Base-by-base conservation (phyloP, 2,329 filamentous ascomycete genomes). In the Grosmannia serpens region DNA sequence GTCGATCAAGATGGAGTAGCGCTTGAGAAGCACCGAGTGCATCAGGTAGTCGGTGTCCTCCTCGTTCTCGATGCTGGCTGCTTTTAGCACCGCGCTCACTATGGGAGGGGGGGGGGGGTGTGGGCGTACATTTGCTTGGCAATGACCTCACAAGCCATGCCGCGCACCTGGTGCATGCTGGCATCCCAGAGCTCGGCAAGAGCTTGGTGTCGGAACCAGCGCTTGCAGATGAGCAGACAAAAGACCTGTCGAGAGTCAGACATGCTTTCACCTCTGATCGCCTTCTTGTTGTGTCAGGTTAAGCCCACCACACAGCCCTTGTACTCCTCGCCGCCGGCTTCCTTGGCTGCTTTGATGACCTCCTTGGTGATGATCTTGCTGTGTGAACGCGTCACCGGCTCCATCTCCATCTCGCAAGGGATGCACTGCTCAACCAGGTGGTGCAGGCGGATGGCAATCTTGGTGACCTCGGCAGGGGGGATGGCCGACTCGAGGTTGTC, bases 371-470 rank as follows among this genome's bases (percentile, higher is more conserved):
- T 90, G 70, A 99, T 78, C 52, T 84, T 82, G 71, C 89, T 95
- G 72, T 97, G 91, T 3, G 92, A 84, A 55, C 79, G 80, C 4
- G 88, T 94, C 68, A 99, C 78, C 58, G 82, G 76, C 6, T 78
- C 78, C 68, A 89, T 84, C 59, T 94, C 86, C 46, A 99, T 79
- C 71, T 99, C 94, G 75, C 89, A 96, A 1, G 92, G 89, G 29
- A 99, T 83, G 58, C 91, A 86, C 69, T 91, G 83, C 72, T 96
- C 91, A 66, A 99, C 85, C 65, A 96, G 84, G 69, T 95, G 90
- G 66, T 92, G 95, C 63, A 99, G 78, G 59, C 91, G 89, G 20
- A 99, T 81, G 29, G 91, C 92, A 58, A 95, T 80, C 69, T 91
- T 91, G 61, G 92, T 96, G 62, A 96, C 91, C 66, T 94, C 87